These are phyloP conservation scores for Flaveria ramosissima DNA, from an alignment of 129 eudicot species.

Conservation along the genomic window DNA sequence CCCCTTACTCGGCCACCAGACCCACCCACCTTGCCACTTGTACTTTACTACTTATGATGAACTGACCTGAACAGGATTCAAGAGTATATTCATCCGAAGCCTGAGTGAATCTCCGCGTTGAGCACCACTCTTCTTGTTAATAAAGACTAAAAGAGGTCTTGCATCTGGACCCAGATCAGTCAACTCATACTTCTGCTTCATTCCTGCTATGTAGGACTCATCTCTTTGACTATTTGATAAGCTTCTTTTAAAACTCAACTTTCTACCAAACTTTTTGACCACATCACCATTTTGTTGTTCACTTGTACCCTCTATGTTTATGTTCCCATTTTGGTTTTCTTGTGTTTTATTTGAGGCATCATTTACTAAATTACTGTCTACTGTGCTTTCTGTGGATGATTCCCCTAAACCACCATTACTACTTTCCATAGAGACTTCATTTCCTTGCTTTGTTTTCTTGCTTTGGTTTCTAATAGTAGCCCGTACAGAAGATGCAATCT, in stretches of 20 bases:
- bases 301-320: conserved; percentile 41
- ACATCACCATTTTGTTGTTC: conserved; percentile 41
- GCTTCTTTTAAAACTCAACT: conserved; percentile 60
- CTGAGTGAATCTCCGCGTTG: conserved; percentile 88
- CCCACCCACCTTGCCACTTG: neutral
- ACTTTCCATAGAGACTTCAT: conserved; percentile 49
- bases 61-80: conserved; percentile 97
- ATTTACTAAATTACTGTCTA: conserved; percentile 39
- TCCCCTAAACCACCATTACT: conserved; percentile 51
- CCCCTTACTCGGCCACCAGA: neutral
- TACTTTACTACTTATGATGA: conserved; percentile 2
- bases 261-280: conserved; percentile 49
- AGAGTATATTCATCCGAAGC: conserved; percentile 79
- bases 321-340: conserved; percentile 52
- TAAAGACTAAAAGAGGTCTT: conserved; percentile 87
- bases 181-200: conserved; percentile 76
- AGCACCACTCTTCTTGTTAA: conserved; percentile 97
- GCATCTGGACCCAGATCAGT: conserved; percentile 89
- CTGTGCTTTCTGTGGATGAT: conserved; percentile 49
- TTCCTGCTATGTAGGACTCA: conserved; percentile 49
- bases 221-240: conserved; percentile 48
- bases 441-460: conserved; percentile 65
- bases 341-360: conserved; percentile 46
- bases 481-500: conserved; percentile 95
- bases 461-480: conserved; percentile 88